Conservation (phyloP, 164 flowering plant genomes). For the Houttuynia cordata region DNA sequence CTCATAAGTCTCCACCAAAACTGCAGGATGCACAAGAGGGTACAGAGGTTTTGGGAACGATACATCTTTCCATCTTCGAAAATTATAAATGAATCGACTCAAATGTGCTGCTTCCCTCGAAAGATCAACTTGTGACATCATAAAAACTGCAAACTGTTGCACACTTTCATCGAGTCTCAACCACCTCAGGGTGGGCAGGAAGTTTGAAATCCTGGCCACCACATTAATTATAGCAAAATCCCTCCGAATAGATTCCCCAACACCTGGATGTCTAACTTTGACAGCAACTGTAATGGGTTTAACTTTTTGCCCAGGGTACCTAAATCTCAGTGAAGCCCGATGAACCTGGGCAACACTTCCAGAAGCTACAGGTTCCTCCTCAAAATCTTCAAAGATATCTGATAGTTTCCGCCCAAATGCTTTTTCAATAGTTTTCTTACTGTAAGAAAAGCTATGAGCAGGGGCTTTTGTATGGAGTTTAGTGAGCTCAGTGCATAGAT, state of each 20-base stretch:
- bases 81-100: slow-evolving; percentile 77
- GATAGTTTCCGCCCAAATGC: slow-evolving; percentile 73
- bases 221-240: slow-evolving; percentile 64
- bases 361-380: slow-evolving; percentile 72
- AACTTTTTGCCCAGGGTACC: slow-evolving; percentile 39
- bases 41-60: slow-evolving; percentile 81
- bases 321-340: slow-evolving; percentile 53
- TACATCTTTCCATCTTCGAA: slow-evolving; percentile 74
- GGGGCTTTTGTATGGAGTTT: slow-evolving; percentile 78
- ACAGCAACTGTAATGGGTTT: slow-evolving; percentile 72
- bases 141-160: slow-evolving; percentile 81
- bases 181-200: slow-evolving; percentile 66
- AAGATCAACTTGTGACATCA: slow-evolving; percentile 92
- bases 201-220: slow-evolving; percentile 46
- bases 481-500: slow-evolving; percentile 56
- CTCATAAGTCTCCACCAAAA: slow-evolving; percentile 77
- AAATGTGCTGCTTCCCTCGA: slow-evolving; percentile 91
- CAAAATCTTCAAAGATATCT: slow-evolving; percentile 72
- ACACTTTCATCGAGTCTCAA: slow-evolving; percentile 82
- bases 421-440: slow-evolving; percentile 55
- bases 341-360: slow-evolving; percentile 90
- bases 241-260: slow-evolving; percentile 74
- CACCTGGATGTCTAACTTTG: slow-evolving; percentile 87
- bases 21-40: slow-evolving; percentile 89
- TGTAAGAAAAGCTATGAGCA: slow-evolving; percentile 64